phyloP scores from a whole-genome alignment of 129 eudicot species.

The Tagetes erecta region DNA sequence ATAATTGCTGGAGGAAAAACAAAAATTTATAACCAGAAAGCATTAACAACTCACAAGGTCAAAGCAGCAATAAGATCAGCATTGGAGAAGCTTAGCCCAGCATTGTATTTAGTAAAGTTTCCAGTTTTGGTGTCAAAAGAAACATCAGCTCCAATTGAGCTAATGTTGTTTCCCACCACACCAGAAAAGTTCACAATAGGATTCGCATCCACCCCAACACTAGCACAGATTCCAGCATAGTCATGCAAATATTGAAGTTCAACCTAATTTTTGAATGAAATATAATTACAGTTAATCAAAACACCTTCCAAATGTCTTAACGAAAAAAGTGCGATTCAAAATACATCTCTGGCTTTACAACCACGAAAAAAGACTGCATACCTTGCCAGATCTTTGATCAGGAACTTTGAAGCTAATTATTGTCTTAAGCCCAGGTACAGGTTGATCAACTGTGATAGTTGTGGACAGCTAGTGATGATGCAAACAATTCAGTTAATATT shows the following conservation, averaged over 20 bases:
- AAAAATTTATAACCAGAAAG: background rate
- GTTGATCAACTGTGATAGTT: slow-evolving; percentile 66
- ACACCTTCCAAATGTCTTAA: background rate
- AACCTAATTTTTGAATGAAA: slow-evolving; percentile 42
- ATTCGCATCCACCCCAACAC: slow-evolving; percentile 82
- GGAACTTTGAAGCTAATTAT: slow-evolving; percentile 81
- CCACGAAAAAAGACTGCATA: slow-evolving; percentile 22
- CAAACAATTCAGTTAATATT: slow-evolving; percentile 22
- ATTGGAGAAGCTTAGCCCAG: slow-evolving; percentile 70
- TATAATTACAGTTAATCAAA: slow-evolving; percentile 20
- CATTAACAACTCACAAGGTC: slow-evolving; percentile 56
- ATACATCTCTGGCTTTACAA: background rate
- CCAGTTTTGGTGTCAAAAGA: slow-evolving; percentile 76
- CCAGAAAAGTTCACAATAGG: slow-evolving; percentile 81
- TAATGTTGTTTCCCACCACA: slow-evolving; percentile 54
- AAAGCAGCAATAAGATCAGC: slow-evolving; percentile 71
- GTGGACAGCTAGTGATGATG: slow-evolving; percentile 51
- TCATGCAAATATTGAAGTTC: slow-evolving; percentile 90
- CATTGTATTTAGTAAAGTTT: slow-evolving; percentile 61
- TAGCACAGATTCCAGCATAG: slow-evolving; percentile 69
- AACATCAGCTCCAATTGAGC: slow-evolving; percentile 68
- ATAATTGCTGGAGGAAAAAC: background rate
- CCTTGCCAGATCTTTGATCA: slow-evolving; percentile 90
- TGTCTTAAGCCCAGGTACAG: slow-evolving; percentile 78
- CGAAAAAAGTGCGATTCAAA: slow-evolving; percentile 6